These are phyloP conservation scores for Exophiala sp. DNA, from an alignment of 2,329 filamentous ascomycete genomes.

Conservation along the genomic window DNA sequence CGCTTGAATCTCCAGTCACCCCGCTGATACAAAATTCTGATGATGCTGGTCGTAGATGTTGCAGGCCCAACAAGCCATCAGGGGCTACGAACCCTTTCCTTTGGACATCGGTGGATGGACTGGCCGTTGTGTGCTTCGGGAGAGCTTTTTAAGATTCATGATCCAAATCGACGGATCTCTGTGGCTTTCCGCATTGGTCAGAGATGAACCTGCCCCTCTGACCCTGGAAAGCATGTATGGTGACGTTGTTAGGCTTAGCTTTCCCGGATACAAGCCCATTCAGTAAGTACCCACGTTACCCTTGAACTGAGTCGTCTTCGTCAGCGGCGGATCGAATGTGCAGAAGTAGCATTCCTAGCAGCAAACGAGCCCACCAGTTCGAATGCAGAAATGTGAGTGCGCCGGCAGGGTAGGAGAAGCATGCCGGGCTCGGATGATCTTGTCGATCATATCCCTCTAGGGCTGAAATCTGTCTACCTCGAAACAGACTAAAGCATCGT, in stretches of 20 bases:
- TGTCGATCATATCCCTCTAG: conserved; percentile 16
- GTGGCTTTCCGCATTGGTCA: not conserved
- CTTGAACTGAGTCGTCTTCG: not conserved
- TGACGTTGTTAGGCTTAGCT: conserved; percentile 18
- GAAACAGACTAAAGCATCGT: not conserved
- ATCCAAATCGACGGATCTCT: not conserved
- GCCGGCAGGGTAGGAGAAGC: conserved; percentile 1
- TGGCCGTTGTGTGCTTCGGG: not conserved
- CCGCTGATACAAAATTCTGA: too few species aligned
- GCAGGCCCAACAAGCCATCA: too few species aligned
- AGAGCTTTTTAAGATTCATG: not conserved
- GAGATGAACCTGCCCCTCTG: not conserved
- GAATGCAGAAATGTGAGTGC: not conserved
- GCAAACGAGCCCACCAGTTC: conserved; percentile 7
- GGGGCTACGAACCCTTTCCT: too few species aligned
- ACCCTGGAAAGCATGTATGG: conserved; percentile 1
- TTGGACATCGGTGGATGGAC: not conserved
- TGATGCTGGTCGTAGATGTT: too few species aligned
- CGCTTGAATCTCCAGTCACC: too few species aligned
- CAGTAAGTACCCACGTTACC: too few species aligned
- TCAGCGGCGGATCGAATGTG: conserved; percentile 9
- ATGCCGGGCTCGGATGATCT: conserved; percentile 18
- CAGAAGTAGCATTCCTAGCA: not conserved
- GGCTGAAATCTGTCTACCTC: not conserved
- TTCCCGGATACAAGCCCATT: not conserved